Conservation (phyloP, 2,329 filamentous ascomycete genomes). For the Sarocladiaceae sp. region DNA sequence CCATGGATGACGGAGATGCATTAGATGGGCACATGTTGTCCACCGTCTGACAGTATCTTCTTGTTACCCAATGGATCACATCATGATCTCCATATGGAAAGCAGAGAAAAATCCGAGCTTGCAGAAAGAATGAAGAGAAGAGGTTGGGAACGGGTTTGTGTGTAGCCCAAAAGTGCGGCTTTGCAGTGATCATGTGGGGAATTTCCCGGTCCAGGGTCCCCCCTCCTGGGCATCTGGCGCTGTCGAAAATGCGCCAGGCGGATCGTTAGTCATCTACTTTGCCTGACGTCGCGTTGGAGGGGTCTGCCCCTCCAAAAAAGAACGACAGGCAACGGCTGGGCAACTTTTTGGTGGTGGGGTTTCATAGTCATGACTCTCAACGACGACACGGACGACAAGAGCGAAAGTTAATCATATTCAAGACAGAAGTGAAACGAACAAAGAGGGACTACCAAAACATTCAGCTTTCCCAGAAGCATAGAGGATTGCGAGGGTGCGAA, state of each 20-base stretch:
- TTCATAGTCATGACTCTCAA: not conserved
- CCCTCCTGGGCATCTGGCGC: not conserved
- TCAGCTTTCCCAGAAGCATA: too few relatives aligned
- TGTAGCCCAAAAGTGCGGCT: constrained; percentile 1
- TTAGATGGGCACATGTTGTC: too few relatives aligned
- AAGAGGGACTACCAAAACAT: too few relatives aligned
- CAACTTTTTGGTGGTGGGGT: constrained; percentile 6
- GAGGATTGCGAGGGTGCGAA: too few relatives aligned
- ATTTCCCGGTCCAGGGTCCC: not conserved
- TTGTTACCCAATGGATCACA: too few relatives aligned
- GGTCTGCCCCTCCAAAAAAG: constrained; percentile 2
- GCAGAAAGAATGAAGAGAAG: not conserved
- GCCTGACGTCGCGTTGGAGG: not conserved
- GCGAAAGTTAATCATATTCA: too few relatives aligned
- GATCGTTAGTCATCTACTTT: constrained; percentile 3
- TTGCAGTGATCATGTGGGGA: constrained; percentile 6
- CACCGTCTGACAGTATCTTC: too few relatives aligned
- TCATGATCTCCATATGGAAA: too few relatives aligned
- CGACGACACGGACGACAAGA: too few relatives aligned
- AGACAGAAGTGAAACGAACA: too few relatives aligned
- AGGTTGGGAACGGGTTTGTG: constrained; percentile 5
- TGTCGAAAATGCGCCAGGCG: not conserved
- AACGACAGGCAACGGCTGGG: not conserved
- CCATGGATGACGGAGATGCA: too few relatives aligned
- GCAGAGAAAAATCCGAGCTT: not conserved